Evolutionary conservation across 805 yeast genomes (phyloP), one percentile per base, ranked within the genome.

Genomic region (Wickerhamiella dianesei): DNA sequence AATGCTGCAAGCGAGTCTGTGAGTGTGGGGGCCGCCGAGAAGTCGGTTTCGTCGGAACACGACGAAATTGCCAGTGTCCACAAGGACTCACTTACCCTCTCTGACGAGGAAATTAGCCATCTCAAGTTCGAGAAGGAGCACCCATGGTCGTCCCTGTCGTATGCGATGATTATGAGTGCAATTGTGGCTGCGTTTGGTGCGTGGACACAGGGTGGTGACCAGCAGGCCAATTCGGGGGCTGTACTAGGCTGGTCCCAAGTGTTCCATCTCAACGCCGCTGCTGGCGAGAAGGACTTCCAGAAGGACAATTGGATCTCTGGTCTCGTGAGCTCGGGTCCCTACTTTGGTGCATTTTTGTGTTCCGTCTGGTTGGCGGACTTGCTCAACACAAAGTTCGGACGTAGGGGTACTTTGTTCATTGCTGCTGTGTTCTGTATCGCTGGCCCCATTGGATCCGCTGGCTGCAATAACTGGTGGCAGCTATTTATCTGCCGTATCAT

Each of bases 171-270:
- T 57, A 55, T 67, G 61, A 71, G 74, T 18, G 72, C 76, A 61
- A 72, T 78, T 6, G 64, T 77, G 56, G 77, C 81, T 41, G 79
- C 84, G 2, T 66, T 79, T 68, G 77, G 82, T 43, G 76, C 76
- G 16, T 80, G 82, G 3, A 78, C 81, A 3, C 82, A 79, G 58
- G 86, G 86, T 45, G 77, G 77, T 82, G 86, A 80, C 59, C 82
- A 80, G 59, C 73, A 83, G 4, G 84, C 78, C 8, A 66, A 77
- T 49, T 78, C 79, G 52, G 86, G 85, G 35, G 85, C 85, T 19
- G 75, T 73, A 43, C 59, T 78, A 20, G 74, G 71, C 51, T 76
- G 69, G 54, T 75, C 77, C 8, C 50, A 54, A 17, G 67, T 66
- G 32, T 70, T 77, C 72, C 1, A 65, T 74, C 37, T 51, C 43